phyloP scores from a whole-genome alignment of 306 rosid species.

The Trichosanthes cucumerina region DNA sequence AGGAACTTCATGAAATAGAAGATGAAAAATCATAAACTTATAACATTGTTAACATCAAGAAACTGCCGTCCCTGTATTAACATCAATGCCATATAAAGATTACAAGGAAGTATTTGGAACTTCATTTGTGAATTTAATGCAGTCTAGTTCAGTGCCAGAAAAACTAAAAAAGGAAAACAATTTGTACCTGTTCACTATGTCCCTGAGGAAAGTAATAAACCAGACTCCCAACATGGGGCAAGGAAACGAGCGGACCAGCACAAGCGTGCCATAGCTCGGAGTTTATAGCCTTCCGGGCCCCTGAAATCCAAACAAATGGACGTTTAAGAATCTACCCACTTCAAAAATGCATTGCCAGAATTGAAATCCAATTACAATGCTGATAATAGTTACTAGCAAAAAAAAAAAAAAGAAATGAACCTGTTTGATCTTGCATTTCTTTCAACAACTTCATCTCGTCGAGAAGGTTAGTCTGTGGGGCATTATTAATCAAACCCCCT shows the following conservation, averaged over 20 bases:
- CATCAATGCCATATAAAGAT: not conserved
- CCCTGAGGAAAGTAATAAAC: constrained; percentile 97
- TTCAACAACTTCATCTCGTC: constrained; percentile 82
- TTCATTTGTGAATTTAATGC: not conserved
- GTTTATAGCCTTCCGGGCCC: constrained; percentile 56
- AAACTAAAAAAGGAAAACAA: not conserved
- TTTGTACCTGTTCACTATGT: constrained; percentile 85
- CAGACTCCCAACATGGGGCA: constrained; percentile 83
- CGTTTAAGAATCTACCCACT: not conserved
- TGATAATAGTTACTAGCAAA: not conserved
- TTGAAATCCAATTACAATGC: not conserved
- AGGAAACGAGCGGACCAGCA: constrained; percentile 86
- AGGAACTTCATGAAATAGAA: not conserved
- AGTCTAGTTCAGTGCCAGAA: not conserved
- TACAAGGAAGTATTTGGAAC: not conserved
- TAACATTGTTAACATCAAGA: not conserved
- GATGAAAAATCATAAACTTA: not conserved
- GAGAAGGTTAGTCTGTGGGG: constrained; percentile 33
- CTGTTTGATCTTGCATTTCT: constrained; percentile 85
- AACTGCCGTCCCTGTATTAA: not conserved
- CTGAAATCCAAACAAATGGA: constrained; percentile 28
- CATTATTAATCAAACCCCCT: constrained; percentile 33
- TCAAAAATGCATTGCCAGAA: not conserved
- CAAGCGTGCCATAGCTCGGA: constrained; percentile 99
- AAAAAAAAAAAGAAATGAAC: constrained; percentile 21